Percentiles rank a stretch among this genome's conserved stretches.
Evolutionary conservation across 176 grass and related monocot species (phyloP).

Genomic region (Hordeum marinum): DNA sequence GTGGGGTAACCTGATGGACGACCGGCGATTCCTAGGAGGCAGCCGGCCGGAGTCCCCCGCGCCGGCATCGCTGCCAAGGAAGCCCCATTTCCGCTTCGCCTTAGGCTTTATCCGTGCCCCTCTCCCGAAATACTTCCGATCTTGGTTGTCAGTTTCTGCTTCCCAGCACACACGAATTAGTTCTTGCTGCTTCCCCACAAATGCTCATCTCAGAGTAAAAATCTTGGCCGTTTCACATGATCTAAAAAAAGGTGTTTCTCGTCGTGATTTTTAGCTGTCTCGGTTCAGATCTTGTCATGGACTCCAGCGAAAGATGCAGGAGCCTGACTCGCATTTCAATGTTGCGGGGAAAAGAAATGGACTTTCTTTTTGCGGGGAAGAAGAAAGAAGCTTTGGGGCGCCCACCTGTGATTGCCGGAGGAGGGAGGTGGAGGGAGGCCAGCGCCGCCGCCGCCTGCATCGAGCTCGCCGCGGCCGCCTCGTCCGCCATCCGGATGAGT

Average conservation of each 20-base stretch:
- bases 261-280: not conserved
- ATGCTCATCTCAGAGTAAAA: not conserved
- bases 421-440: conserved; percentile 1
- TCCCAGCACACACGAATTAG: not conserved
- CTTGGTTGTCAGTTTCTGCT: not conserved
- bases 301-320: not conserved
- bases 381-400: not conserved
- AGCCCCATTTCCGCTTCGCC: not conserved
- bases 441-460: not conserved
- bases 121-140: not conserved
- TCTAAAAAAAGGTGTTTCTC: not conserved
- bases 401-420: not conserved
- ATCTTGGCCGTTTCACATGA: too few species aligned
- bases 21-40: not conserved
- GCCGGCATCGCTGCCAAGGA: not conserved
- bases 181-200: not conserved
- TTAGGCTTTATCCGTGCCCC: not conserved
- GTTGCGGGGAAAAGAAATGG: not conserved
- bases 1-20: not conserved
- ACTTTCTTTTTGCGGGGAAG: not conserved
- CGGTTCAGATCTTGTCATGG: not conserved
- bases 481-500: not conserved
- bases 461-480: not conserved
- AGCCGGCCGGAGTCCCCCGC: not conserved
- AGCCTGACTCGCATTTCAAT: not conserved